phyloP scores from a whole-genome alignment of 305 asterid genomes.

The Nicotiana rustica region DNA sequence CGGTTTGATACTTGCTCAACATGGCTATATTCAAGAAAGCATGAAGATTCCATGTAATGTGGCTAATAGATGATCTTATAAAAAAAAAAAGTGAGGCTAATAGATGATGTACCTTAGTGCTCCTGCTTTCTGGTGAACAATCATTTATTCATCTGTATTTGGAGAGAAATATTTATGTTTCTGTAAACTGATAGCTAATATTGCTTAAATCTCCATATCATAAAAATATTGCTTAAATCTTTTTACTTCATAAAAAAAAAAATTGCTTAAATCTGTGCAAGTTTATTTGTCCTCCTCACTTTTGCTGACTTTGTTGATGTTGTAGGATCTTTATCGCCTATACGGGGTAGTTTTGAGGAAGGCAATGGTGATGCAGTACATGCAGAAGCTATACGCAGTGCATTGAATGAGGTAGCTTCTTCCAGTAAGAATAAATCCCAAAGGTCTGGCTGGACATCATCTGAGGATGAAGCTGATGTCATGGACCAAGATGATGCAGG shows the following conservation, averaged over 20 bases:
- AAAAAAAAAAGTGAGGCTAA: neutral
- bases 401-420: constrained; percentile 39
- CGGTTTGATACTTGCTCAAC: too few species aligned
- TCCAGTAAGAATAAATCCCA: constrained; percentile 49
- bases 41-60: neutral
- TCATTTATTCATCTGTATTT: neutral
- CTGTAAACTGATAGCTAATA: neutral
- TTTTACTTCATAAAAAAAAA: too few species aligned
- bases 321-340: constrained; percentile 63
- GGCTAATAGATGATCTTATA: neutral
- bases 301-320: constrained; percentile 27
- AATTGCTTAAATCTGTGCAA: neutral
- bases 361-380: too few species aligned
- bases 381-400: too few species aligned
- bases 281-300: neutral
- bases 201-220: too few species aligned
- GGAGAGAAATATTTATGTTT: neutral
- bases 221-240: too few species aligned
- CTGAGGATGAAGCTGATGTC: constrained; percentile 79
- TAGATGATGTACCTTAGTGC: neutral
- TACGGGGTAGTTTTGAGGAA: constrained; percentile 46
- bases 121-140: neutral
- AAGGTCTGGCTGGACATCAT: constrained; percentile 82
- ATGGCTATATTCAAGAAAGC: neutral
- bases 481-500: constrained; percentile 55